Conservation (phyloP, 257 asterid species). For the Petunia axillaris region DNA sequence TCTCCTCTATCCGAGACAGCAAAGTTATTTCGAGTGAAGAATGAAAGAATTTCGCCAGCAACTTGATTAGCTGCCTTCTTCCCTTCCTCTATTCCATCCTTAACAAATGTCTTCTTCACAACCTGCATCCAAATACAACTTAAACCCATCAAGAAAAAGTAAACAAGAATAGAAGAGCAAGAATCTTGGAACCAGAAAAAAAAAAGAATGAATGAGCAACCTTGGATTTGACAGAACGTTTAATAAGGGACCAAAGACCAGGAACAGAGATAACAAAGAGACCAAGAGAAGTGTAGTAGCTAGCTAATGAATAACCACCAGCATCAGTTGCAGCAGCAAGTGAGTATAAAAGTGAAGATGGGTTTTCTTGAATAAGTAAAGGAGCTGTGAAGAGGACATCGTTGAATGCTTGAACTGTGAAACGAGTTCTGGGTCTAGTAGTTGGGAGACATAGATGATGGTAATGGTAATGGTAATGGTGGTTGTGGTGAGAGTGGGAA, state of each 20-base stretch:
- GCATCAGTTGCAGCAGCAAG: conserved; percentile 65
- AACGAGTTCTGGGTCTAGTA: neutral
- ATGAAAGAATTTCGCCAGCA: conserved; percentile 89
- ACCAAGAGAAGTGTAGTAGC: conserved; percentile 95
- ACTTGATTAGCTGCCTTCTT: conserved; percentile 64
- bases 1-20: conserved; percentile 79
- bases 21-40: conserved; percentile 87
- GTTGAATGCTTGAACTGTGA: conserved; percentile 2
- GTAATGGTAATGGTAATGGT: neutral
- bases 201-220: conserved; percentile 32
- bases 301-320: conserved; percentile 79
- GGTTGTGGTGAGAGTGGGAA: neutral
- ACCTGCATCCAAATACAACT: conserved; percentile 49
- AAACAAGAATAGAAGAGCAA: conserved; percentile 19
- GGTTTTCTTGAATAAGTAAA: conserved; percentile 44
- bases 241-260: conserved; percentile 97
- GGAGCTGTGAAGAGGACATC: conserved; percentile 28
- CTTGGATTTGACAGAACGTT: conserved; percentile 98
- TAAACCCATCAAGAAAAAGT: neutral
- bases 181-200: neutral
- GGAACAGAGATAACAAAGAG: conserved; percentile 94
- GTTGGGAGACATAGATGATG: conserved; percentile 16
- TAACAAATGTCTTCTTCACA: conserved; percentile 77
- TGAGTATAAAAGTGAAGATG: conserved; percentile 50
- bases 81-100: conserved; percentile 65